Percentiles rank a stretch among this genome's conserved stretches.
Conservation (phyloP, 2,329 filamentous ascomycete genomes). For the Sporothrix sp. region DNA sequence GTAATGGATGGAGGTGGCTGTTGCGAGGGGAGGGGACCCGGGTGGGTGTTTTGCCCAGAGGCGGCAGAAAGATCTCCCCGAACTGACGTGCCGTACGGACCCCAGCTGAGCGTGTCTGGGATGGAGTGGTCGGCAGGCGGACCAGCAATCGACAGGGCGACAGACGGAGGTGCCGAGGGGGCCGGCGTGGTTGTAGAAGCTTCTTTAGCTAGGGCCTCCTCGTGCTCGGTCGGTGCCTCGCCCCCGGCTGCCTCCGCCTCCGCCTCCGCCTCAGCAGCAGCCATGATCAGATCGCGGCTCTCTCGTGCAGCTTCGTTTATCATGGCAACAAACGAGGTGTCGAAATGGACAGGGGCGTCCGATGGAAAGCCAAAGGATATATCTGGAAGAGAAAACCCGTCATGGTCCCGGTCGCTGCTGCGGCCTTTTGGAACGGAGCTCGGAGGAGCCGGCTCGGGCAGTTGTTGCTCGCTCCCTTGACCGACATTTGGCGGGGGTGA, state of each 20-base stretch:
- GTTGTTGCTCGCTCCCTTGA: conserved; percentile 46
- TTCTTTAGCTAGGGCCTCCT: neutral
- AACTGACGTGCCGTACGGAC: conserved; percentile 32
- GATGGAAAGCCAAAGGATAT: conserved; percentile 24
- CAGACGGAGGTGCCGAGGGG: conserved; percentile 11
- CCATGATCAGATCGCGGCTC: neutral
- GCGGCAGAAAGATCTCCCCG: conserved; percentile 26
- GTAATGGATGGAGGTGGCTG: conserved; percentile 38
- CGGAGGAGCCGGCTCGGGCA: conserved; percentile 38
- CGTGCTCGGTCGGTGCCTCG: neutral
- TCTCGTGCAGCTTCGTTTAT: neutral
- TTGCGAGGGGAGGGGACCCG: conserved; percentile 28
- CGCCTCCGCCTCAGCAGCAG: neutral
- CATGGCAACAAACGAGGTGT: conserved; percentile 14
- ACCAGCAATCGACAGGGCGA: conserved; percentile 14
- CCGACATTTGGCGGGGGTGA: conserved; percentile 25
- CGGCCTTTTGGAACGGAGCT: too few relatives aligned
- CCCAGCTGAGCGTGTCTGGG: conserved; percentile 48
- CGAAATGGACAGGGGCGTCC: conserved; percentile 27
- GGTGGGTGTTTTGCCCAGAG: conserved; percentile 35
- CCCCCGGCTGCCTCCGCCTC: neutral
- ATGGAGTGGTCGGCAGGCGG: conserved; percentile 33
- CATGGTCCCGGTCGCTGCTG: too few relatives aligned
- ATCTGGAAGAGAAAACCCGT: neutral
- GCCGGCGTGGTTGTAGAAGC: conserved; percentile 14